Conservation (phyloP, 1,284 basidiomycete species). For the Boletus sp. region DNA sequence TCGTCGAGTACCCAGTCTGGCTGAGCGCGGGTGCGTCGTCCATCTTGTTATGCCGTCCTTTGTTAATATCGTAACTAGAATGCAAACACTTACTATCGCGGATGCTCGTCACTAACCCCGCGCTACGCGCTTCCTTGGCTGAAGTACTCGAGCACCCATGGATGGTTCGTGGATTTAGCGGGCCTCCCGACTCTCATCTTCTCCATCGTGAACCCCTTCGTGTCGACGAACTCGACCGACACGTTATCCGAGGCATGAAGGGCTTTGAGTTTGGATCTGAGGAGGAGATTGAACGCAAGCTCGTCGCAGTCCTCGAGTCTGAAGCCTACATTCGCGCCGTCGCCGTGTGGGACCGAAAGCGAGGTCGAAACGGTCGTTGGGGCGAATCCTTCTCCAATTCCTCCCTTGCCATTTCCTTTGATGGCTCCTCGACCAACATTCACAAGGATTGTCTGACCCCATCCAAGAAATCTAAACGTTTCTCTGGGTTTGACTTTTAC, state of each 20-base stretch:
- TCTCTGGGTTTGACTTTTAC: constrained; percentile 97
- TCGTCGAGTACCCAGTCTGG: constrained; percentile 98
- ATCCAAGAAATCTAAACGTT: constrained; percentile 67
- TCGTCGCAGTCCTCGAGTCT: constrained; percentile 76
- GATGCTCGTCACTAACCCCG: constrained; percentile 97
- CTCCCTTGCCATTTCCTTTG: constrained; percentile 68
- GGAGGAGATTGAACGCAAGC: constrained; percentile 80
- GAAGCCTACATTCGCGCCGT: constrained; percentile 80
- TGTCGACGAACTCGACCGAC: constrained; percentile 82
- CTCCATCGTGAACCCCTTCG: constrained; percentile 89
- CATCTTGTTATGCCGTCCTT: constrained; percentile 10
- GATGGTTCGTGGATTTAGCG: constrained; percentile 90
- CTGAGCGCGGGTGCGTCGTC: constrained; percentile 77
- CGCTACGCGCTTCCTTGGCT: constrained; percentile 76
- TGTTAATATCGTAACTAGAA: constrained; percentile 53
- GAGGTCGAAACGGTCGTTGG: constrained; percentile 55
- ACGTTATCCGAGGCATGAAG: constrained; percentile 90
- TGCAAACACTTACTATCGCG: constrained; percentile 93
- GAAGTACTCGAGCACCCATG: constrained; percentile 95
- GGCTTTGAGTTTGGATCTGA: constrained; percentile 96
- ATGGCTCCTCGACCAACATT: constrained; percentile 45
- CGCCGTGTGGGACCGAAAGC: constrained; percentile 77
- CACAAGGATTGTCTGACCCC: constrained; percentile 46
- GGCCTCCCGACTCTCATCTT: constrained; percentile 83
- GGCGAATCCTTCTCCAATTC: constrained; percentile 65